A percentile compares a stretch with the other conserved stretches of the same genome.
These are phyloP conservation scores for Phytopythium oedochilum DNA, from an alignment of 352 stramenopile species.

Conservation along the genomic window DNA sequence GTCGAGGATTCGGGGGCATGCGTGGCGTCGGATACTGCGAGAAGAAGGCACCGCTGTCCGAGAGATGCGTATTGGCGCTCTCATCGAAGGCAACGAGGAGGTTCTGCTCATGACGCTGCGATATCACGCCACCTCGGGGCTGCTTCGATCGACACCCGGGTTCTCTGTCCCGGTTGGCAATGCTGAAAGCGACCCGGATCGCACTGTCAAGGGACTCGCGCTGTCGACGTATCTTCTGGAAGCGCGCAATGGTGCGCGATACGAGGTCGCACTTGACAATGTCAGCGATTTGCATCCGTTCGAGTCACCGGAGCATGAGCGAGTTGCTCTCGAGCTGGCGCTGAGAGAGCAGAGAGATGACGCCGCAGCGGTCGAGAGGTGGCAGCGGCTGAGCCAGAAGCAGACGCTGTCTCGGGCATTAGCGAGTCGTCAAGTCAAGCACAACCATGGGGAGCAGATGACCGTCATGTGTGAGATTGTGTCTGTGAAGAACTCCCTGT, in stretches of 20 bases:
- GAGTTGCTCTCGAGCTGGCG: conserved; percentile 34
- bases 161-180: conserved; percentile 43
- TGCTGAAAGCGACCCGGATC: conserved; percentile 26
- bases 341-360: conserved; percentile 39
- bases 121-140: conserved; percentile 40
- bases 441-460: not conserved
- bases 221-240: conserved; percentile 43
- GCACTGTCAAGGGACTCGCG: conserved; percentile 25
- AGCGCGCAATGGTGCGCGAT: conserved; percentile 25
- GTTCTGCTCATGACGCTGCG: conserved; percentile 40
- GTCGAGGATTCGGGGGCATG: conserved; percentile 8
- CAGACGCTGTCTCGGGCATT: not conserved
- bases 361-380: conserved; percentile 16
- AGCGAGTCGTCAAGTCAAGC: not conserved
- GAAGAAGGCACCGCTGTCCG: conserved; percentile 26
- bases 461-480: conserved; percentile 24
- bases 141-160: conserved; percentile 48
- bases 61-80: conserved; percentile 57
- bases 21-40: conserved; percentile 34
- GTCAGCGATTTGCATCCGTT: conserved; percentile 42
- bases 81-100: conserved; percentile 24
- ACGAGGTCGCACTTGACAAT: conserved; percentile 64
- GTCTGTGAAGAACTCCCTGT: conserved; percentile 17
- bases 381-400: conserved; percentile 17
- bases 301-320: conserved; percentile 29